Percentiles rank a stretch among this genome's conserved stretches.
Conservation (phyloP, 768 basidiomycete species). For the Pulveroboletus sp. region DNA sequence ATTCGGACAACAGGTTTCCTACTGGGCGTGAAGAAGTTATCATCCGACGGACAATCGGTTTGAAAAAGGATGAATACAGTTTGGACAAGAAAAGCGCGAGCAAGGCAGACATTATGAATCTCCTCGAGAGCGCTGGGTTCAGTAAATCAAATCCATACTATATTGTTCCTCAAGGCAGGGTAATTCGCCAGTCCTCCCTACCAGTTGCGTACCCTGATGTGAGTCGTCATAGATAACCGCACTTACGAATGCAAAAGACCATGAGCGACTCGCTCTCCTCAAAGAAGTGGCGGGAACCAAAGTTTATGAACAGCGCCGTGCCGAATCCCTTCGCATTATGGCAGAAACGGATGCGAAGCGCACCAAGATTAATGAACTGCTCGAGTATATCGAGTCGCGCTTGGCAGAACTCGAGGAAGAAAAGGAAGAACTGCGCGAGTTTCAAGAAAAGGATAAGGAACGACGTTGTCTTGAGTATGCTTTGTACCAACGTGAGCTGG, state of each 20-base stretch:
- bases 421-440: conserved; percentile 96
- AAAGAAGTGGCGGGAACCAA: conserved; percentile 99
- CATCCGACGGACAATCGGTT: conserved; percentile 88
- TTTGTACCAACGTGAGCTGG: conserved; percentile 83
- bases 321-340: conserved; percentile 95
- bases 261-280: conserved; percentile 86
- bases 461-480: conserved; percentile 93
- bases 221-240: conserved; percentile 69
- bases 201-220: conserved; percentile 8
- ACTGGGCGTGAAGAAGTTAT: conserved; percentile 85
- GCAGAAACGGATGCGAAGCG: conserved; percentile 93
- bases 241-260: conserved; percentile 94
- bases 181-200: conserved; percentile 36
- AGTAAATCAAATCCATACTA: conserved; percentile 99
- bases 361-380: conserved; percentile 82
- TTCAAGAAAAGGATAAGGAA: conserved; percentile 93
- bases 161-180: conserved; percentile 96
- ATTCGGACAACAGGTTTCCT: conserved; percentile 89
- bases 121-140: conserved; percentile 95
- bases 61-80: conserved; percentile 99
- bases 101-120: conserved; percentile 97
- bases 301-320: conserved; percentile 90
- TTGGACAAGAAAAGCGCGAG: conserved; percentile 92
- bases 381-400: conserved; percentile 87
- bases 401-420: conserved; percentile 93